Evolutionary conservation across 345 rosid genomes (phyloP), one percentile per base, ranked within the genome.

Genomic region (Rhodomyrtus tomentosa): DNA sequence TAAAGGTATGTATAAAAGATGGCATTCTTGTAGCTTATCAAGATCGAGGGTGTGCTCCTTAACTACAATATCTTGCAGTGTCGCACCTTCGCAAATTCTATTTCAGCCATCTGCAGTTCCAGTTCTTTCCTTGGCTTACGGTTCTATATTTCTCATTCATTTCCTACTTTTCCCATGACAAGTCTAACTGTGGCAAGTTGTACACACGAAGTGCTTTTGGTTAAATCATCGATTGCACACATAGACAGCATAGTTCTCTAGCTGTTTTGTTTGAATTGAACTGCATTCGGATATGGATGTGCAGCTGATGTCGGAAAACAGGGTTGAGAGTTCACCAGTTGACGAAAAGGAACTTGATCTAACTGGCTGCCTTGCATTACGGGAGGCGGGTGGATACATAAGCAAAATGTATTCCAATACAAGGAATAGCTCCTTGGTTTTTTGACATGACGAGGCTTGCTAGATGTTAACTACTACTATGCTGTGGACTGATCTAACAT

Each of bases 1-100:
- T 81, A 92, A 92, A 90, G 96, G 98, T 95, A 90, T 36, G 79
- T 68, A 68, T 36, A 68, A 68, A 68, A 68, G 45, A 68, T 36
- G 45, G 79, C 25, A 36, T 36, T 53, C 45, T 68, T 68, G 45
- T 18, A 68, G 79, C 45, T 36, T 50, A 48, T n/a, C 32, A 25
- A 48, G 52, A 25, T 25, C 5, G 2, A 50, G 54, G 32, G 11
- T 48, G 49, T 1, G 22, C 54, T 50, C 27, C 27, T 48, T 48
- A 48, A 45, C 38, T 80, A 16, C 7, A 50, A 68, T 68, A 40
- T 68, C 45, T 36, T 9, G 79, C 45, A 18, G 79, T 36, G 79
- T 42, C 0, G 7, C 25, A 32, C 25, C 42, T 68, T 16, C 25
- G 24, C 38, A 68, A 36, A 18, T 18, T 18, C 36, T 68, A 36